Evolutionary conservation across 306 rosid genomes (phyloP), one percentile per base, ranked within the genome.

Genomic region (Boehmeria nivea): DNA sequence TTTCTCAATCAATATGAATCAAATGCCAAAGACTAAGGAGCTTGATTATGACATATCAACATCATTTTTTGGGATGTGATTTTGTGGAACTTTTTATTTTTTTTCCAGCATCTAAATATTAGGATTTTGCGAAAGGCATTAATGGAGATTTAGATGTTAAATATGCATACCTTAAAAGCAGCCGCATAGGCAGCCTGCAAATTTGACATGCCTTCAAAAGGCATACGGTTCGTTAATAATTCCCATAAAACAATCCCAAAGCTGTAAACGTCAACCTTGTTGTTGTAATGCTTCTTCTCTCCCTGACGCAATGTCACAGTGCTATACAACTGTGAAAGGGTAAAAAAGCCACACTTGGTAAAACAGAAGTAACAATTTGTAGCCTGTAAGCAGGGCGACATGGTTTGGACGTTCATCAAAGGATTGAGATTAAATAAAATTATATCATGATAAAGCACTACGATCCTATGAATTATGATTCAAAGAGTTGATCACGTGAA

Each of bases 131-230:
- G 17, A 15, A 17, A 55, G 6, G 63, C 52, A 43, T 52, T 31
- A 72, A 53, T 56, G 46, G 44, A 3, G 48, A 67, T 27, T 18
- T 1, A 10, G 3, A 15, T 24, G 25, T 46, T 57, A 23, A 27
- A 37, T 33, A 48, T 65, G 26, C 63, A 57, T 69, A 91, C 99
- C 99, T 91, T 91, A 66, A 91, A 91, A 37, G 99, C 99, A 69
- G 98, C 98, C 54, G 96, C 96, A 72, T 91, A 91, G 33, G 98
- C 98, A 54, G 99, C 99, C 75, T 91, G 99, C 75, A 91, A 77
- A 81, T 91, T 91, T 34, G 99, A 91, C 99, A 91, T 91, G 75
- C 99, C 99, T 70, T 91, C 99, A 56, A 91, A 91, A 14, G 99
- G 99, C 99, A 91, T 84, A 48, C 99, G 96, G 59, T 91, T 91